Evolutionary conservation across 208 protist species (phyloP).

Genomic region (Blastocrithidia nonstop): DNA sequence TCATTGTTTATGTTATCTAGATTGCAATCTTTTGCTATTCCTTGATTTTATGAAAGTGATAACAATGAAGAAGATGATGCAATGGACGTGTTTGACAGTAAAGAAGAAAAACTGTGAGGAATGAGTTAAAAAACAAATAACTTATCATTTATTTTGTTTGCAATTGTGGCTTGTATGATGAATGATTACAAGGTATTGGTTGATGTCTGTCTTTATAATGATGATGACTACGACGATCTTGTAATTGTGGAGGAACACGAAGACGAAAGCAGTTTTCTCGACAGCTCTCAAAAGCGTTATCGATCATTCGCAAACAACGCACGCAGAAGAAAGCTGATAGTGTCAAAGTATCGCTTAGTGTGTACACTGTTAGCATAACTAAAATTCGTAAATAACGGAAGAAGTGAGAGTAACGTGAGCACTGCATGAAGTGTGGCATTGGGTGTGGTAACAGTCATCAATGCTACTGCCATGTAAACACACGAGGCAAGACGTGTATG

Average conservation of each 20-base stretch:
- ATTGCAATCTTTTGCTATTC: too few species aligned
- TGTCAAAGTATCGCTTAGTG: conserved; percentile 16
- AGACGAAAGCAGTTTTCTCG: conserved; percentile 2
- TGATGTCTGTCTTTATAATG: background rate
- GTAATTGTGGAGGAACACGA: conserved; percentile 3
- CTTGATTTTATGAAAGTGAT: too few species aligned
- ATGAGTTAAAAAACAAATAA: too few species aligned
- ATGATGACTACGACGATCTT: background rate
- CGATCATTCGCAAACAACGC: conserved; percentile 8
- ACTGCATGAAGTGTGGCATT: conserved; percentile 24
- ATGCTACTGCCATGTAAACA: conserved; percentile 34
- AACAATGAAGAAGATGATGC: too few species aligned
- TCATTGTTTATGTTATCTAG: too few species aligned
- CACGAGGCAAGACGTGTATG: conserved; percentile 26
- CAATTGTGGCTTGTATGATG: conserved; percentile 5
- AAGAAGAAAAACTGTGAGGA: too few species aligned
- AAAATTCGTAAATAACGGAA: conserved; percentile 19
- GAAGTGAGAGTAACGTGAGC: conserved; percentile 34
- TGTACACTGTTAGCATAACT: conserved; percentile 4
- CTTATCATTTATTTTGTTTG: too few species aligned
- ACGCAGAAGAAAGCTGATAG: conserved; percentile 10
- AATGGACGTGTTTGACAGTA: too few species aligned
- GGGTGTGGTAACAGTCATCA: conserved; percentile 23
- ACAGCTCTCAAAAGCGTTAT: conserved; percentile 2
- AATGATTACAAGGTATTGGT: background rate